A percentile compares a stretch with the other conserved stretches of the same genome.
phyloP scores from a whole-genome alignment of 2,329 filamentous ascomycete species.

The Apiospora hydei region DNA sequence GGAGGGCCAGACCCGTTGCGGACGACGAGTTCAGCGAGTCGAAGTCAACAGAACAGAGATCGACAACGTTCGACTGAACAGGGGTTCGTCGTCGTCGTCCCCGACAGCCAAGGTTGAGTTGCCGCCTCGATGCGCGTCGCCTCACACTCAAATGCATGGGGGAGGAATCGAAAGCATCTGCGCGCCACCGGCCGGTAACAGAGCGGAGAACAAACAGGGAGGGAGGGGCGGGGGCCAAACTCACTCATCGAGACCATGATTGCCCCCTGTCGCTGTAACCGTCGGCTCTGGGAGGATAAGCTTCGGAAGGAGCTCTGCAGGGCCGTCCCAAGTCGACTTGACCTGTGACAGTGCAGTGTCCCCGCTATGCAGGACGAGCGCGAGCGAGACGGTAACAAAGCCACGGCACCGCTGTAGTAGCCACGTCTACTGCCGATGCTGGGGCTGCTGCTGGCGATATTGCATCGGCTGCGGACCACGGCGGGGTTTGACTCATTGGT shows the following conservation, averaged over 20 bases:
- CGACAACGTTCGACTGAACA: constrained; percentile 17
- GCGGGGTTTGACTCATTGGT: constrained; percentile 13
- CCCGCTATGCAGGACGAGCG: constrained; percentile 18
- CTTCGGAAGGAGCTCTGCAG: neutral
- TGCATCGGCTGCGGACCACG: neutral
- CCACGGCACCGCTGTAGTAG: neutral
- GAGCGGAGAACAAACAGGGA: neutral
- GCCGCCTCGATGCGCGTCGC: constrained; percentile 20
- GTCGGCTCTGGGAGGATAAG: constrained; percentile 17
- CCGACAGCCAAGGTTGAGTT: constrained; percentile 13
- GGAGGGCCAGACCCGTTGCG: neutral
- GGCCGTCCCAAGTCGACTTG: constrained; percentile 11
- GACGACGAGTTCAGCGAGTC: constrained; percentile 3
- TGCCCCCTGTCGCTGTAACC: constrained; percentile 10
- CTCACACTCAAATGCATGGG: constrained; percentile 21
- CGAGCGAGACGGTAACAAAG: constrained; percentile 4
- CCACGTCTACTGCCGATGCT: neutral
- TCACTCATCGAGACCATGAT: constrained; percentile 15
- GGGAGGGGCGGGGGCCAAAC: constrained; percentile 5
- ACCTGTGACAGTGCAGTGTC: neutral
- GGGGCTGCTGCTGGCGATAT: neutral
- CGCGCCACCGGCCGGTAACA: constrained; percentile 14
- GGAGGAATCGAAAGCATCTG: neutral
- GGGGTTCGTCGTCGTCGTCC: neutral
- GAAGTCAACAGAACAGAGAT: neutral